Percentiles rank a stretch among this genome's conserved stretches.
phyloP scores from a whole-genome alignment of 306 rosid genomes.

The Vachellia collinsii region DNA sequence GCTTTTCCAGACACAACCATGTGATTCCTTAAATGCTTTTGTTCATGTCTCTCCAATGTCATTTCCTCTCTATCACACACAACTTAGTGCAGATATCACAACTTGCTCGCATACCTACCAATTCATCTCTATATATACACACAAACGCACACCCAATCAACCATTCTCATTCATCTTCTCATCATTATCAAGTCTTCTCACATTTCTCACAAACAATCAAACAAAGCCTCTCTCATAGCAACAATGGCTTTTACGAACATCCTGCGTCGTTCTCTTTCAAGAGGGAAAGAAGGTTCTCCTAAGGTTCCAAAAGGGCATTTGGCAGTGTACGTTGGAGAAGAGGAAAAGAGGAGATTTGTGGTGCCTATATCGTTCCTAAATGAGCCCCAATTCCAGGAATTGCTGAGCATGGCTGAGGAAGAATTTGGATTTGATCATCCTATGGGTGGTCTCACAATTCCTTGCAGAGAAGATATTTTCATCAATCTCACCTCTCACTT shows the following conservation, averaged over 20 bases:
- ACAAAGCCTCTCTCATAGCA: not conserved
- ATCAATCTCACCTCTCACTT: constrained; percentile 39
- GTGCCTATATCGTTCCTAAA: constrained; percentile 44
- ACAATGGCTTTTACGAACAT: constrained; percentile 34
- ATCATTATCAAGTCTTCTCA: constrained; percentile 15
- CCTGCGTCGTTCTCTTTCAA: constrained; percentile 27
- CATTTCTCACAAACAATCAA: not conserved
- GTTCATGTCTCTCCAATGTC: constrained; percentile 9
- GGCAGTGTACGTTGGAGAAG: constrained; percentile 45
- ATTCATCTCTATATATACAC: constrained; percentile 22
- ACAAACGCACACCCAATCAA: constrained; percentile 1
- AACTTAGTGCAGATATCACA: not conserved
- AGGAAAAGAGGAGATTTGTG: constrained; percentile 43
- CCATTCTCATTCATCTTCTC: not conserved
- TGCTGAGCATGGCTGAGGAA: constrained; percentile 41
- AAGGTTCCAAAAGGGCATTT: constrained; percentile 38
- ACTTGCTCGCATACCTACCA: not conserved
- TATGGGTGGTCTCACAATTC: constrained; percentile 50
- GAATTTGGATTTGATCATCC: constrained; percentile 49
- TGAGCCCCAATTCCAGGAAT: constrained; percentile 40
- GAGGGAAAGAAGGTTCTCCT: constrained; percentile 4
- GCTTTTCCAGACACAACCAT: constrained; percentile 31
- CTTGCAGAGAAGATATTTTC: constrained; percentile 45
- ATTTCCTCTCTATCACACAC: not conserved
- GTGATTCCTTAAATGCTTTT: constrained; percentile 14